Conservation (phyloP, 1,139 yeast species). For the Diutina sp. region DNA sequence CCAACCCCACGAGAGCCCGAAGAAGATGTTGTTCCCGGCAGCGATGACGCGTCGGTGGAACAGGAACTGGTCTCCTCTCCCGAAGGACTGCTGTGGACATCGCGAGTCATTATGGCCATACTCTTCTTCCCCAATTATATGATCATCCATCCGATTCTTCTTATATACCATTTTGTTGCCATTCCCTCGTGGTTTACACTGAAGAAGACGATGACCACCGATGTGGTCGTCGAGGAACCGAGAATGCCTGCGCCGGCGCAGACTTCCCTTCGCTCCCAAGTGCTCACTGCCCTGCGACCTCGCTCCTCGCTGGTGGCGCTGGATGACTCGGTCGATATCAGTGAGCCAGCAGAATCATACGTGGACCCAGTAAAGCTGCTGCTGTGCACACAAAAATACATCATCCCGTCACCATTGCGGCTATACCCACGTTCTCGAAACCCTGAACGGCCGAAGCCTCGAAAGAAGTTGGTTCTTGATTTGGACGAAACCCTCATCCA, state of each 20-base stretch:
- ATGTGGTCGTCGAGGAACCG: background rate
- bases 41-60: background rate
- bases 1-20: background rate
- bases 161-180: constrained; percentile 5
- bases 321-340: background rate
- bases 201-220: background rate
- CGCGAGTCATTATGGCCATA: background rate
- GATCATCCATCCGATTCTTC: constrained; percentile 29
- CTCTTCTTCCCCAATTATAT: constrained; percentile 25
- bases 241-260: background rate
- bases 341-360: background rate
- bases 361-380: constrained; percentile 37
- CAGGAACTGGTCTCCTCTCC: background rate
- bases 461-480: constrained; percentile 72
- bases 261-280: background rate
- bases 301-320: background rate
- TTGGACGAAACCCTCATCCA: constrained; percentile 91
- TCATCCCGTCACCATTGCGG: constrained; percentile 36
- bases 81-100: background rate
- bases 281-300: background rate
- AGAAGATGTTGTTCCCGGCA: background rate
- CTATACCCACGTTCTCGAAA: constrained; percentile 30
- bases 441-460: constrained; percentile 22
- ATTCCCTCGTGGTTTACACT: constrained; percentile 13
- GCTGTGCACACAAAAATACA: constrained; percentile 27